Conservation (phyloP, 306 rosid genomes). For the Lablab purpureus region DNA sequence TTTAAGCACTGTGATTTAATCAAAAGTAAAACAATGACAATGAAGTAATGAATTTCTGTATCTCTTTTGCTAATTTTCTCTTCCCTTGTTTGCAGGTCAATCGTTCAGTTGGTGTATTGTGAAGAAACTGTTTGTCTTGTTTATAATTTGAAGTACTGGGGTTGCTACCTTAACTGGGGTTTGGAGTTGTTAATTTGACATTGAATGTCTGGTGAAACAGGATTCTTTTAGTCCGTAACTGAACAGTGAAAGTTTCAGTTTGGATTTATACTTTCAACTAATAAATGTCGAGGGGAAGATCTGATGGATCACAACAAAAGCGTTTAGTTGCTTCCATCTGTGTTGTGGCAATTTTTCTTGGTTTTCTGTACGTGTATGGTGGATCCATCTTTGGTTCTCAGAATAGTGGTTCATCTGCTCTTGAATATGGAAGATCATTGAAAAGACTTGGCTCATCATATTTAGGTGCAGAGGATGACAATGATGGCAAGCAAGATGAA, state of each 20-base stretch:
- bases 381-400: slow-evolving; percentile 89
- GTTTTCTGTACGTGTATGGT: slow-evolving; percentile 78
- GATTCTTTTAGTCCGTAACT: slow-evolving; percentile 42
- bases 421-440: slow-evolving; percentile 85
- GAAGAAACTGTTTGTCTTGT: slow-evolving; percentile 36
- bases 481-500: slow-evolving; percentile 71
- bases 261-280: slow-evolving; percentile 44
- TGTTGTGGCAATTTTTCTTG: slow-evolving; percentile 67
- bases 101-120: slow-evolving; percentile 11
- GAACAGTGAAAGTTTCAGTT: slow-evolving; percentile 37
- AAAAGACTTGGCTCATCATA: slow-evolving; percentile 83
- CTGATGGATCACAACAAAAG: slow-evolving; percentile 85
- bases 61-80: slow-evolving; percentile 39
- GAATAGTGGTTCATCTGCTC: slow-evolving; percentile 67
- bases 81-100: slow-evolving; percentile 54
- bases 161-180: slow-evolving; percentile 13
- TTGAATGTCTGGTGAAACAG: slow-evolving; percentile 45
- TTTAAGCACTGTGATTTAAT: slow-evolving; percentile 15
- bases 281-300: slow-evolving; percentile 84
- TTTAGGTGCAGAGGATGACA: slow-evolving; percentile 75
- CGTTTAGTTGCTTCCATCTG: slow-evolving; percentile 67
- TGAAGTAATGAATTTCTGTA: slow-evolving; percentile 10
- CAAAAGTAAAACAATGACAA: slow-evolving; percentile 7
- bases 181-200: slow-evolving; percentile 34
- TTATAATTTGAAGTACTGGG: slow-evolving; percentile 27